phyloP scores from a whole-genome alignment of 2,329 filamentous ascomycete genomes.

The Cyanodermella asteris region DNA sequence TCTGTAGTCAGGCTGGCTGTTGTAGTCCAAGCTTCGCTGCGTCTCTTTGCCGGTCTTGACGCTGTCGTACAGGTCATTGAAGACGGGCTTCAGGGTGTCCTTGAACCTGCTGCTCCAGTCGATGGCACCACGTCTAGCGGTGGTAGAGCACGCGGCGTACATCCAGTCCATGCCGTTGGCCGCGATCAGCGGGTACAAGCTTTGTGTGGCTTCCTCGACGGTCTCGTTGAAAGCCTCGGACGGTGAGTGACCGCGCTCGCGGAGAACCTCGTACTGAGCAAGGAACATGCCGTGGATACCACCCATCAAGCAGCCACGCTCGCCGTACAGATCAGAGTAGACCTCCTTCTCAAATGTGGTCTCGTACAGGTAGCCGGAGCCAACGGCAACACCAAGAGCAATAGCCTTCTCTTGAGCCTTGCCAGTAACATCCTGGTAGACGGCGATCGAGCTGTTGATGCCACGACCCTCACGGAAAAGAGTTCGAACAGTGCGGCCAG shows the following conservation, averaged over 20 bases:
- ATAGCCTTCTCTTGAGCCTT: conserved; percentile 96
- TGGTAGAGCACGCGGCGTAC: conserved; percentile 99
- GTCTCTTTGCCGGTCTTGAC: conserved; percentile 87
- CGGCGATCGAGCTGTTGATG: conserved; percentile 98
- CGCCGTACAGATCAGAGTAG: conserved; percentile 97
- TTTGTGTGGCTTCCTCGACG: conserved; percentile 97
- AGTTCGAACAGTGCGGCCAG: conserved; percentile 90
- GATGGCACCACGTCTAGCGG: conserved; percentile 90
- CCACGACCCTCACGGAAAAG: conserved; percentile 98
- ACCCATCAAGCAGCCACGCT: conserved; percentile 99
- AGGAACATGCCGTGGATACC: conserved; percentile 99
- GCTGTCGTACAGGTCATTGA: conserved; percentile 88
- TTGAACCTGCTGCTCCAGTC: conserved; percentile 98
- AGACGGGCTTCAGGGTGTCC: conserved; percentile 94
- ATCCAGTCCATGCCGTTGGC: conserved; percentile 99
- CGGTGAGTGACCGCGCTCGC: conserved; percentile 91
- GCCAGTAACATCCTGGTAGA: conserved; percentile 95
- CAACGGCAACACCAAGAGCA: conserved; percentile 89
- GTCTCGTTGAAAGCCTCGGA: conserved; percentile 99
- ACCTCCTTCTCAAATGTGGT: conserved; percentile 99
- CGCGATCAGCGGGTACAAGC: conserved; percentile 91
- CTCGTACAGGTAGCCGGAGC: conserved; percentile 97
- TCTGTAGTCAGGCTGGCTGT: conserved; percentile 86
- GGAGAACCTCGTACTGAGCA: conserved; percentile 98
- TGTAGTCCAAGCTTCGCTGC: conserved; percentile 89